Evolutionary conservation across 495 filamentous ascomycete species (phyloP).

Genomic region (Penicillium fimorum): DNA sequence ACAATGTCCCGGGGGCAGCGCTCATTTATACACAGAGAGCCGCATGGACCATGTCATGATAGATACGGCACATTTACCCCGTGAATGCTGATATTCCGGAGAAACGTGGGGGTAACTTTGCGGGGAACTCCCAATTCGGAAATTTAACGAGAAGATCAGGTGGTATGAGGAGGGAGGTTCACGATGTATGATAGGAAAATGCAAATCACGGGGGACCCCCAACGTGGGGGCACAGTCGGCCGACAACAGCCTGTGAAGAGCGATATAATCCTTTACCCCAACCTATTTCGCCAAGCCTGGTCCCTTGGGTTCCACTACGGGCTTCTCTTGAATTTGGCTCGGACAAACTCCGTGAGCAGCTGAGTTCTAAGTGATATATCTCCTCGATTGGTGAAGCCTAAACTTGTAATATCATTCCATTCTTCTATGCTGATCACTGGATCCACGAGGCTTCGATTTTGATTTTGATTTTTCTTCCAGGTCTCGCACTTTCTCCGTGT

Average conservation of each 20-base stretch:
- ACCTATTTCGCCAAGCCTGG: background rate
- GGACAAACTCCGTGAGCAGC: background rate
- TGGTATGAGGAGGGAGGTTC: background rate
- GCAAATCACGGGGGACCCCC: background rate
- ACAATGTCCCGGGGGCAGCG: background rate
- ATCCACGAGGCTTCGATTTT: background rate
- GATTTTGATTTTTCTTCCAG: background rate
- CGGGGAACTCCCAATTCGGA: constrained; percentile 7
- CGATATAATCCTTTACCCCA: background rate
- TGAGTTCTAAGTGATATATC: background rate
- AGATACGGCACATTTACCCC: background rate
- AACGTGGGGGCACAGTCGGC: constrained; percentile 1
- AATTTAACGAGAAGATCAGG: background rate
- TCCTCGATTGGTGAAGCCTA: background rate
- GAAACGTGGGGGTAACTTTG: constrained; percentile 15
- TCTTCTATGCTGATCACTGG: background rate
- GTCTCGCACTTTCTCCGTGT: constrained; percentile 17
- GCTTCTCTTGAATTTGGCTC: background rate
- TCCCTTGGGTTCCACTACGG: background rate
- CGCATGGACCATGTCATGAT: constrained; percentile 1
- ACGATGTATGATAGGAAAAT: background rate
- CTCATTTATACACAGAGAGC: constrained; percentile 8
- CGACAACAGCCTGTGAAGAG: background rate
- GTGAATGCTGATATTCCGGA: constrained; percentile 4
- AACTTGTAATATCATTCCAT: no score